A percentile compares a stretch with the other conserved stretches of the same genome.
phyloP scores from a whole-genome alignment of 805 yeast species.

The Saccharomycodes ludwigii region DNA sequence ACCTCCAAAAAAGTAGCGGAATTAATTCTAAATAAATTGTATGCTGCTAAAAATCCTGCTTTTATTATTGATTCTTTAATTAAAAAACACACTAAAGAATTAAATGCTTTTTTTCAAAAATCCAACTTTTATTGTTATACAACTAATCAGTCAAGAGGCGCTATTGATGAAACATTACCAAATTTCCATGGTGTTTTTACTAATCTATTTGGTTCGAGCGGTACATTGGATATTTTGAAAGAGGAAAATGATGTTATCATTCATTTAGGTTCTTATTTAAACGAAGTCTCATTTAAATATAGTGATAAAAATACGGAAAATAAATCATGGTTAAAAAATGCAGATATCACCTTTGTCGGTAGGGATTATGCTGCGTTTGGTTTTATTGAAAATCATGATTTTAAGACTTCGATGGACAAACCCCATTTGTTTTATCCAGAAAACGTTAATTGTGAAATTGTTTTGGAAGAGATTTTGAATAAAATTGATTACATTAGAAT shows the following conservation, averaged over 20 bases:
- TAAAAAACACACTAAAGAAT: conserved; percentile 36
- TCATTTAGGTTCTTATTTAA: conserved; percentile 53
- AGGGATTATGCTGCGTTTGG: conserved; percentile 6
- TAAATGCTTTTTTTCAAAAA: conserved; percentile 34
- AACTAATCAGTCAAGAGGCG: conserved; percentile 59
- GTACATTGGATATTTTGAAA: conserved; percentile 36
- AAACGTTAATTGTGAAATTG: conserved; percentile 36
- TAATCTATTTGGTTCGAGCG: conserved; percentile 31
- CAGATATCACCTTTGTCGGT: conserved; percentile 4
- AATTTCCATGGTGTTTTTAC: conserved; percentile 61
- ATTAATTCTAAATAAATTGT: conserved; percentile 36
- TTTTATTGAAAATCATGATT: neutral
- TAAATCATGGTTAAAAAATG: conserved; percentile 3
- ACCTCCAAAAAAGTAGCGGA: conserved; percentile 28
- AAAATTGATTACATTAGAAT: conserved; percentile 21
- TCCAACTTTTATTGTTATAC: conserved; percentile 42
- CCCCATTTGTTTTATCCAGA: conserved; percentile 19
- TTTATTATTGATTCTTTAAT: conserved; percentile 61
- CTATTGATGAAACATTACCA: conserved; percentile 55
- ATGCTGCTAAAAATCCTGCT: conserved; percentile 45
- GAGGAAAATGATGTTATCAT: conserved; percentile 58
- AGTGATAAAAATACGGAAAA: neutral
- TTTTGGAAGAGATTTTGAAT: conserved; percentile 32
- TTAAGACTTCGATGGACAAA: too few relatives aligned
- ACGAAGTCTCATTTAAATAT: conserved; percentile 32